phyloP scores from a whole-genome alignment of 1,139 yeast species.

The Geotrichum candidum region DNA sequence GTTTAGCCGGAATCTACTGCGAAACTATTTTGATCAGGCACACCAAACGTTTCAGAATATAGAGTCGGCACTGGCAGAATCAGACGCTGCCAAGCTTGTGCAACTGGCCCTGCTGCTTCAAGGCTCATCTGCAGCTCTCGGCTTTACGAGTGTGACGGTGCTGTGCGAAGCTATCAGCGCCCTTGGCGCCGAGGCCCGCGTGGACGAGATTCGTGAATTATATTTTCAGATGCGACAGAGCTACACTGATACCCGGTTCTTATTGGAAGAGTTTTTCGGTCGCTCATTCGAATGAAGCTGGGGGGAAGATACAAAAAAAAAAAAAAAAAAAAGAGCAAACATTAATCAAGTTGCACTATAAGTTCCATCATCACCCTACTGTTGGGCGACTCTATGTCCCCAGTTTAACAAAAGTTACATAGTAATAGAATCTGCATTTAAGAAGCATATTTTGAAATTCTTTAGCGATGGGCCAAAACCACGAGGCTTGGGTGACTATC shows the following conservation, averaged over 20 bases:
- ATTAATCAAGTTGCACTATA: neutral
- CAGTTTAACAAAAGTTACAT: neutral
- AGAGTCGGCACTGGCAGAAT: slow-evolving; percentile 46
- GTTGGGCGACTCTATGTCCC: neutral
- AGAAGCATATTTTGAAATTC: neutral
- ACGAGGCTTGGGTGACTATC: neutral
- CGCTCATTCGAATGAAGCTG: neutral
- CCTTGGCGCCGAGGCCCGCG: slow-evolving; percentile 49
- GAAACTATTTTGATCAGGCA: slow-evolving; percentile 89
- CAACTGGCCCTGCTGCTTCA: slow-evolving; percentile 84
- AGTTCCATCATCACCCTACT: neutral
- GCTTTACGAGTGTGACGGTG: slow-evolving; percentile 69
- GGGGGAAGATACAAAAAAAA: neutral
- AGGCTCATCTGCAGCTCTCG: slow-evolving; percentile 93
- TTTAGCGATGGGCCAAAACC: neutral
- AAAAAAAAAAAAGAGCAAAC: neutral
- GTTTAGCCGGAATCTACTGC: slow-evolving; percentile 66
- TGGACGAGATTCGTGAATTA: neutral
- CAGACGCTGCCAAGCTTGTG: slow-evolving; percentile 58
- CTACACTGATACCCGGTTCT: neutral
- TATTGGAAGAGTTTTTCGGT: neutral
- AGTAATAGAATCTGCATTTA: neutral
- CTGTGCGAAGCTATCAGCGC: slow-evolving; percentile 92
- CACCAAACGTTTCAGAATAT: slow-evolving; percentile 69
- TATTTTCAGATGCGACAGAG: neutral